Base-by-base conservation (phyloP, 179 eudicot genomes). In the Patellifolia procumbens region DNA sequence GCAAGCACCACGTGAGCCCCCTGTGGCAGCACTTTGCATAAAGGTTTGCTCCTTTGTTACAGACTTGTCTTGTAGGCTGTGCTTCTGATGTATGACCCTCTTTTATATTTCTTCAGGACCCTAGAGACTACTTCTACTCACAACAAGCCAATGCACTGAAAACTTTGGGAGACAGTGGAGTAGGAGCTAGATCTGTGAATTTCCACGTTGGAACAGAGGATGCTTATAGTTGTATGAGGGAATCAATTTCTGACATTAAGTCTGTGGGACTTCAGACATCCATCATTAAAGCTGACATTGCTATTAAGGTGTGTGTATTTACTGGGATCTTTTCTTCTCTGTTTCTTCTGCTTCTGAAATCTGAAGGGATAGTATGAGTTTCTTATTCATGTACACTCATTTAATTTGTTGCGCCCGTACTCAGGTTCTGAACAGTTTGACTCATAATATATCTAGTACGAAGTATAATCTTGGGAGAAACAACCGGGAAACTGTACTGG, bases 51-150 rank as follows among this genome's bases (percentile, higher is more conserved):
- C 76, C 70, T 65, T 45, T 66, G 0, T 10, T 43, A 35, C 70
- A 64, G 61, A 39, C 64, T 52, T 31, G 76, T 81, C 69, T 72
- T 16, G 67, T 74, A 42, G 31, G 69, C 48, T 68, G 42, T 80
- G 32, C 42, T 49, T 32, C 67, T 32, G 68, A 75, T 56, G 39
- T 78, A 24, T 78, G 62, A 68, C 58, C 37, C 34, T 67, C 53
- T 55, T n/a, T 28, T 45, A 62, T 75, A 43, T 75, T 8, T 69
- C 19, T 68, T 76, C 87, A 93, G 98, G 99, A 96, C 81, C 99
- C 99, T 43, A 85, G 98, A 71, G 99, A 95, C 79, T 96, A 93
- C 83, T 96, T 96, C 76, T 90, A 89, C 77, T 93, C 97, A 81
- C 99, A 96, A 80, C 98, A 96, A 87, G 92, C 89, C 37, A 93